Base-by-base conservation (phyloP, 108 stramenopile species). In the Cyclotella choctawhatcheeana region DNA sequence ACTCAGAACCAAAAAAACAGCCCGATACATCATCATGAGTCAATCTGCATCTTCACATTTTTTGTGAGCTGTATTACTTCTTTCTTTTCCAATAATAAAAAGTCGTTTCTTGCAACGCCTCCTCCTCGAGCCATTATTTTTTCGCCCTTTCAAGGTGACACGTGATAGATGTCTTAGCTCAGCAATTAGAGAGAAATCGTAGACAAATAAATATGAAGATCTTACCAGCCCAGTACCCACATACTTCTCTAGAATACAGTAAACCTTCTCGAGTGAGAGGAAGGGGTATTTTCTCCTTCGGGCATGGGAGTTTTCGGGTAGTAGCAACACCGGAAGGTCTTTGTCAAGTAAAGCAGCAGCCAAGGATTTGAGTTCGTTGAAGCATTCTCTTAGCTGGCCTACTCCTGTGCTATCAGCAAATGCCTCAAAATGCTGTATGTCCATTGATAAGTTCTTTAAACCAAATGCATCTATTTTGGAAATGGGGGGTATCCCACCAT, bases 51-150 rank as follows among this genome's bases (percentile, higher is more conserved):
- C 44, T 83, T 85, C 16, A 88, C 88, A 45, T 91, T 77, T 75
- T 86, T 84, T 8, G 90, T 68, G 68, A 95, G 69, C 45, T 80
- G 76, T 22, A 79, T 64, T n/a, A 95, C 85, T 72, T 95, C 91
- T 62, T 95, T 95, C 82, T 95, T 95, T 62, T 95, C 93, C 37
- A 95, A 67, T 45, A 90, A 60, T n/a, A 95, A 73, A 59, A 94
- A 82, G 48, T 82, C 82, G 22, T 69, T 79, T 31, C 40, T 68
- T 8, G 17, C 54, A 22, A 58, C 48, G 26, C 74, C 45, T 48
- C 60, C 25, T 32, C 77, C 77, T 69, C 77, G 32, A 26, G 77
- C 61, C 82, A 74, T 79, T 6, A 82, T 77, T 21, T 82, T 82
- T 53, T 82, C 82, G 5, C 82, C 82, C 76, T 77, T 45, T 52